Evolutionary conservation across 495 filamentous ascomycete species (phyloP).

Genomic region (Polyplosphaeria fusca): DNA sequence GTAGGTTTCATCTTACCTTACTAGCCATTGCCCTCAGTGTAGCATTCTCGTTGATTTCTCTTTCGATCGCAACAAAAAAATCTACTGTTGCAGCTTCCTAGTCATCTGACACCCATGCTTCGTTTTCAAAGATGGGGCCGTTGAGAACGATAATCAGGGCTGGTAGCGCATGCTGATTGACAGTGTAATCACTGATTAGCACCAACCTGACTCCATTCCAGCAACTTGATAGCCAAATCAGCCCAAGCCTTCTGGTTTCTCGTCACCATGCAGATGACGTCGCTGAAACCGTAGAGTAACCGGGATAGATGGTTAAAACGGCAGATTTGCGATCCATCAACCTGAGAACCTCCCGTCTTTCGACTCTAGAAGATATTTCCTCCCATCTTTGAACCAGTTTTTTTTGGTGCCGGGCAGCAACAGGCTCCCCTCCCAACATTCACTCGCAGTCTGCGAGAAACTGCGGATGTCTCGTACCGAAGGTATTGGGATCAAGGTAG

Average conservation of each 20-base stretch:
- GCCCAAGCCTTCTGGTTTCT: not conserved
- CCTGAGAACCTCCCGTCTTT: conserved; percentile 3
- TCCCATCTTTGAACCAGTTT: not conserved
- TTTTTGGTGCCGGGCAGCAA: not conserved
- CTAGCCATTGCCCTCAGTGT: not conserved
- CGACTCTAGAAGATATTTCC: not conserved
- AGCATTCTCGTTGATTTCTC: not conserved
- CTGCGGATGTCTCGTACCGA: not conserved
- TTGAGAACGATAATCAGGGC: not conserved
- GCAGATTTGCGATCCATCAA: conserved; percentile 2
- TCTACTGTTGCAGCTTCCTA: not conserved
- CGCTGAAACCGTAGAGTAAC: conserved; percentile 13
- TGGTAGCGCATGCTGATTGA: not conserved
- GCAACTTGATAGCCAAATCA: not conserved
- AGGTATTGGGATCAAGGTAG: conserved; percentile 1
- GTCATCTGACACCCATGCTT: not conserved
- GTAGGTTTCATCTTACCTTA: not conserved
- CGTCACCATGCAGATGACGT: conserved; percentile 10
- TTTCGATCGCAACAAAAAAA: not conserved
- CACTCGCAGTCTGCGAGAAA: not conserved
- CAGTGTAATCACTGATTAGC: not conserved
- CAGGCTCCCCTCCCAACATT: not conserved
- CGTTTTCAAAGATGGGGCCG: not conserved
- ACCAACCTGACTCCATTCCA: not conserved
- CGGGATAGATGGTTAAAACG: conserved; percentile 7